These are phyloP conservation scores for Mortierella sp. DNA, from an alignment of 371 early-diverging fungal genomes.

Conservation along the genomic window DNA sequence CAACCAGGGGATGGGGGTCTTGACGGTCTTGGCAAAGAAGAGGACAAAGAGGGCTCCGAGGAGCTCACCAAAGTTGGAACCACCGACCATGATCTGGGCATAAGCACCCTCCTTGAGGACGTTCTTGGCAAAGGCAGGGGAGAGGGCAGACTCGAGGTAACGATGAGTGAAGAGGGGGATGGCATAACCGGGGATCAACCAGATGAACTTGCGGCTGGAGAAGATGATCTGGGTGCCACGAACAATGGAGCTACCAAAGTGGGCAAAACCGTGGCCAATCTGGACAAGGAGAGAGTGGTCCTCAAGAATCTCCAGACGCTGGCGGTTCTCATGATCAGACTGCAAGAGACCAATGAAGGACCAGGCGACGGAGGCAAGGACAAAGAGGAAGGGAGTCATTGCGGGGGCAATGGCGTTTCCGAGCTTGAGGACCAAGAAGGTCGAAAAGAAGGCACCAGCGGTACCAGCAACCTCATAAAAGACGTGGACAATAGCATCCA, in stretches of 20 bases:
- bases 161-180: conserved; percentile 66
- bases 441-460: conserved; percentile 64
- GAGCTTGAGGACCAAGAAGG: conserved; percentile 59
- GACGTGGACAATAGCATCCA: conserved; percentile 68
- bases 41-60: conserved; percentile 63
- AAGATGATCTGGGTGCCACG: conserved; percentile 59
- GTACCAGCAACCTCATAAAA: conserved; percentile 70
- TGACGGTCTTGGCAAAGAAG: conserved; percentile 57
- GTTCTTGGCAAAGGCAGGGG: conserved; percentile 61
- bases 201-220: conserved; percentile 62
- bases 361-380: conserved; percentile 59
- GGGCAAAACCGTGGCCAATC: conserved; percentile 47
- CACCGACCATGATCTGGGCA: conserved; percentile 60
- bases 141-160: conserved; percentile 63
- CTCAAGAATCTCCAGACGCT: conserved; percentile 29
- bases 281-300: conserved; percentile 18
- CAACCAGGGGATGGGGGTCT: conserved; percentile 64
- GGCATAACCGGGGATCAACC: conserved; percentile 67
- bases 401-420: conserved; percentile 58
- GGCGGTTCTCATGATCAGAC: conserved; percentile 30
- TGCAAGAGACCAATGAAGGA: conserved; percentile 54
- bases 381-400: conserved; percentile 62
- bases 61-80: conserved; percentile 68
- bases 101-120: conserved; percentile 58
- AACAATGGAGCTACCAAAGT: conserved; percentile 57